Conservation (phyloP, 179 eudicot genomes). For the Silene noctiflora region DNA sequence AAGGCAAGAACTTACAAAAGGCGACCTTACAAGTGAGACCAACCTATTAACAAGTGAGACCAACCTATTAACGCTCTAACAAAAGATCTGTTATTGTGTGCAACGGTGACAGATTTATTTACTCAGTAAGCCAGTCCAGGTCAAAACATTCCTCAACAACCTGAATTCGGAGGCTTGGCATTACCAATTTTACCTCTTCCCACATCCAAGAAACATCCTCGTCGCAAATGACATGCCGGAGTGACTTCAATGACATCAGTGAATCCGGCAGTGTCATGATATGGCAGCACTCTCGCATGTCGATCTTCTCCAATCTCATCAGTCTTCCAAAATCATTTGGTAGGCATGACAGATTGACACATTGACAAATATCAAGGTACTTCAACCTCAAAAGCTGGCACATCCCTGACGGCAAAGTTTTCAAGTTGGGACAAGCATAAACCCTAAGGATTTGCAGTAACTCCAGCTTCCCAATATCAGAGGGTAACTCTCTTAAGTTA, state of each 20-base stretch:
- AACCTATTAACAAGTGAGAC: background rate
- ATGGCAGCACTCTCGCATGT: slow-evolving; percentile 73
- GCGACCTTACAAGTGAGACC: background rate
- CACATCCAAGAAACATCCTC: slow-evolving; percentile 68
- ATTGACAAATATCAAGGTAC: slow-evolving; percentile 73
- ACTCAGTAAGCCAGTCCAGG: slow-evolving; percentile 73
- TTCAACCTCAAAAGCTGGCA: slow-evolving; percentile 48
- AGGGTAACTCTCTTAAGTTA: slow-evolving; percentile 52
- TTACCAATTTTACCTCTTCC: slow-evolving; percentile 40
- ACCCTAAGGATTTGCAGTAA: slow-evolving; percentile 56
- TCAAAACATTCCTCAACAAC: slow-evolving; percentile 64
- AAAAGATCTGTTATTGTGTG: background rate
- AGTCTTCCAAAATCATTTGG: slow-evolving; percentile 57
- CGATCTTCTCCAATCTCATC: slow-evolving; percentile 60
- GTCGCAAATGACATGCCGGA: slow-evolving; percentile 66
- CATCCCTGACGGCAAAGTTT: slow-evolving; percentile 49
- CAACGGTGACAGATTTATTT: background rate
- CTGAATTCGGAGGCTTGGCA: slow-evolving; percentile 55
- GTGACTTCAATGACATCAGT: slow-evolving; percentile 29
- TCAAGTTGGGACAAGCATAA: slow-evolving; percentile 66
- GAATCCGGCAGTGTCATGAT: slow-evolving; percentile 57
- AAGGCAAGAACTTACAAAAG: background rate
- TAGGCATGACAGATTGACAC: slow-evolving; percentile 47
- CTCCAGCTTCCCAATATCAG: slow-evolving; percentile 51
- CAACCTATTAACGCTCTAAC: background rate